These are phyloP conservation scores for Nadsonia fulvescens DNA, from an alignment of 805 yeast species.

Conservation along the genomic window DNA sequence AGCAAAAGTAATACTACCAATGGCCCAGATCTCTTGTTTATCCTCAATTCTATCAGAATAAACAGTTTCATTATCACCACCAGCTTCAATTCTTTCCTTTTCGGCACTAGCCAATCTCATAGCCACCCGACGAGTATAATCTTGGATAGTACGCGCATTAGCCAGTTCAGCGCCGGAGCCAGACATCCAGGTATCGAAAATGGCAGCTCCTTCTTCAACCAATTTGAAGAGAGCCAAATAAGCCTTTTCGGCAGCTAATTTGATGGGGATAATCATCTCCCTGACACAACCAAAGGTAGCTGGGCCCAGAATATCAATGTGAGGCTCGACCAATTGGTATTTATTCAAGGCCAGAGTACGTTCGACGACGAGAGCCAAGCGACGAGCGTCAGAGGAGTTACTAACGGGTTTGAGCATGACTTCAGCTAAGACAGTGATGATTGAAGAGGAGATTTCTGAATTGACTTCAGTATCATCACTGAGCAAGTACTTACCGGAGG, in stretches of 20 bases:
- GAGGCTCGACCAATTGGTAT: constrained; percentile 31
- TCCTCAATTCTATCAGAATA: constrained; percentile 76
- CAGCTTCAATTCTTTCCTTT: constrained; percentile 72
- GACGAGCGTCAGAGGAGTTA: constrained; percentile 55
- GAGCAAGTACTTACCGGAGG: constrained; percentile 64
- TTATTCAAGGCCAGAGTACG: constrained; percentile 58
- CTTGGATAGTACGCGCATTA: constrained; percentile 53
- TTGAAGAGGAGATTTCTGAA: constrained; percentile 22
- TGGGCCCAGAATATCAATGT: constrained; percentile 41
- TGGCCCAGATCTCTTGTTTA: constrained; percentile 74
- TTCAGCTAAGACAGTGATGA: constrained; percentile 35
- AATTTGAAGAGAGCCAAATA: constrained; percentile 54
- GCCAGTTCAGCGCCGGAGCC: constrained; percentile 11
- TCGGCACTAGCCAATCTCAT: constrained; percentile 69
- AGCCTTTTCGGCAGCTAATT: constrained; percentile 86
- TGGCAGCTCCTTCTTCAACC: constrained; percentile 41
- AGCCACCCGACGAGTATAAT: constrained; percentile 85
- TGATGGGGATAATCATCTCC: constrained; percentile 78
- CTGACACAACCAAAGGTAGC: constrained; percentile 68
- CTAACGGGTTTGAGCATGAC: constrained; percentile 35
- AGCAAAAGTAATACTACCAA: constrained; percentile 55
- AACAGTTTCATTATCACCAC: constrained; percentile 78
- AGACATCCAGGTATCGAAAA: constrained; percentile 50
- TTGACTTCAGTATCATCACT: constrained; percentile 22
- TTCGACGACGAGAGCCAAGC: constrained; percentile 57